A percentile compares a stretch with the other conserved stretches of the same genome.
Evolutionary conservation across 192 early-diverging fungal genomes (phyloP).

Genomic region (Coemansia sp.): DNA sequence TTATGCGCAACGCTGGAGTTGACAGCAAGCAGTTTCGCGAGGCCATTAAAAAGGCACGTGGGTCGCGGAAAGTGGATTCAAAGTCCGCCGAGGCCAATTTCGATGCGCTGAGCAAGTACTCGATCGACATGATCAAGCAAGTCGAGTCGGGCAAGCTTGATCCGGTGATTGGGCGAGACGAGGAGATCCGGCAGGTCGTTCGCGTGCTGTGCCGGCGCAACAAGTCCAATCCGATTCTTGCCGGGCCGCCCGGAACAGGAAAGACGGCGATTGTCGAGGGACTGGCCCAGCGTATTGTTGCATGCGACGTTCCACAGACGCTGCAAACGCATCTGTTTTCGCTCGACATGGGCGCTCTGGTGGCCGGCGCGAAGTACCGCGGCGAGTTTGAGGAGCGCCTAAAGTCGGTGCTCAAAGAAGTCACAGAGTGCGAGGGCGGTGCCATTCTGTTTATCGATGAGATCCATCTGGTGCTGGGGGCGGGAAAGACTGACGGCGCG

Average conservation of each 20-base stretch:
- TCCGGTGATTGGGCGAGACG: constrained; percentile 95
- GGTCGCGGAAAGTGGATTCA: constrained; percentile 80
- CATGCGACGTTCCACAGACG: constrained; percentile 86
- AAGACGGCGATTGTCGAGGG: constrained; percentile 90
- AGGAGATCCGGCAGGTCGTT: constrained; percentile 93
- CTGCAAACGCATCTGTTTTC: constrained; percentile 82
- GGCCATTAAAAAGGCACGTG: constrained; percentile 74
- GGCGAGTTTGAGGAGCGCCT: constrained; percentile 99
- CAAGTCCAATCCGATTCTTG: constrained; percentile 88
- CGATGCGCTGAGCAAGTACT: constrained; percentile 94
- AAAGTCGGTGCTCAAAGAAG: constrained; percentile 94
- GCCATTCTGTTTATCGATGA: constrained; percentile 98
- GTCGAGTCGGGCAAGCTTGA: constrained; percentile 91
- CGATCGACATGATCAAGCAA: constrained; percentile 79
- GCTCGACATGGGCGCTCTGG: constrained; percentile 93
- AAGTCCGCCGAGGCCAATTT: constrained; percentile 84
- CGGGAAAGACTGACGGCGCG: constrained; percentile 84
- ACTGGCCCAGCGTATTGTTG: constrained; percentile 90
- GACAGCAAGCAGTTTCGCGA: constrained; percentile 70
- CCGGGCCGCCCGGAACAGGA: constrained; percentile 78
- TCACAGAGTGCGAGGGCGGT: constrained; percentile 82
- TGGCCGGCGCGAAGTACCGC: constrained; percentile 93
- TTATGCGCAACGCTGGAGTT: constrained; percentile 68
- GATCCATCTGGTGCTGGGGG: constrained; percentile 92
- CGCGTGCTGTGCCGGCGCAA: constrained; percentile 86